Evolutionary conservation across 257 asterid species (phyloP), one percentile per base, ranked within the genome.

Genomic region (Cynanchum wilfordii): DNA sequence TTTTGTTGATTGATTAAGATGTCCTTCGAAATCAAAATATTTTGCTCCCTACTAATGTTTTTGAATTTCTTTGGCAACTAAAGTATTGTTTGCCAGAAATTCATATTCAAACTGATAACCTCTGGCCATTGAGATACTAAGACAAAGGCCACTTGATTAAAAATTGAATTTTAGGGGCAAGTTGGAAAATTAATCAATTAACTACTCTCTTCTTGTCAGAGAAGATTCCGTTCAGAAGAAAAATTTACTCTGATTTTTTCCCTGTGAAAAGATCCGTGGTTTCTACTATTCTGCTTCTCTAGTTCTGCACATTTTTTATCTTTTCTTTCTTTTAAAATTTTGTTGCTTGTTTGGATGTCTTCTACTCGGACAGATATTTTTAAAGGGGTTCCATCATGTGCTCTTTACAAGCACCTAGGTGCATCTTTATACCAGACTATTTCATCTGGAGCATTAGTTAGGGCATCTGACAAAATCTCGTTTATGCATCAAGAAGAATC

Each of bases 341-440:
- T 38, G 17, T 44, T 40, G 42, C 63, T 27, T 69, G 30, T 60
- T 45, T 74, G 7, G 42, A 4, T 22, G n/a, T 63, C 63, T 45
- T 44, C 63, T 47, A 17, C 24, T 60, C 0, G 51, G 45, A n/a
- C 86, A 85, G 96, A 77, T 76, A 79, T 64, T 72, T 70, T 78
- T 12, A 50, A 57, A 74, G 95, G 93, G 72, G 84, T 89, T 79
- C 91, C 91, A 5, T 78, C 77, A 15, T 84, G 90, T 83, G 97
- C 97, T 76, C 78, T 93, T 73, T 88, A 88, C 83, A 91, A 89
- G 83, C 84, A 69, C 77, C 87, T 91, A 40, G 89, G 96, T n/a
- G 72, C 81, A 19, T 83, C 91, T 69, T 76, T 93, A 60, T 82
- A 73, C 67, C 84, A 79, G 12, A 84, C 80, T 73, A 79, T 87